Evolutionary conservation across 1,284 basidiomycete species (phyloP).

Genomic region (Somion occarium): DNA sequence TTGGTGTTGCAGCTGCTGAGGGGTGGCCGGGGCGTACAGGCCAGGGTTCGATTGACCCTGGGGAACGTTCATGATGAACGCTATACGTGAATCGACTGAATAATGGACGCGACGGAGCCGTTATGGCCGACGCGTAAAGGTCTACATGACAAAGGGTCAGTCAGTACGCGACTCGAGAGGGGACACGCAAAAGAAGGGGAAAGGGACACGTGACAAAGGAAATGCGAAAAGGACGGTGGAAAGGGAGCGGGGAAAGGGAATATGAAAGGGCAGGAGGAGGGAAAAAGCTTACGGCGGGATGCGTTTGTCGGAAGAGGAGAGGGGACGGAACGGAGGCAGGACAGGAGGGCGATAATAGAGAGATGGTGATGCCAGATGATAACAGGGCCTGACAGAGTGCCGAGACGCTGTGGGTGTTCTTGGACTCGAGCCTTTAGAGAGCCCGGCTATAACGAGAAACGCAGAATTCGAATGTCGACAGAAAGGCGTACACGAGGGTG

Average conservation of each 20-base stretch:
- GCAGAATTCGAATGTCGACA: too few relatives aligned
- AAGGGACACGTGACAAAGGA: slow-evolving; percentile 6
- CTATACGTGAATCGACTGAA: background rate
- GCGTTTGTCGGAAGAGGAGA: background rate
- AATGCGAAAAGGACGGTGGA: background rate
- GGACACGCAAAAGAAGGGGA: background rate
- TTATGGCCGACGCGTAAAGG: background rate
- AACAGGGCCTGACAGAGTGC: slow-evolving; percentile 1
- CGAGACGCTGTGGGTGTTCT: too few relatives aligned
- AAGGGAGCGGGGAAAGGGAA: background rate
- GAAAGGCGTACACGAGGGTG: too few relatives aligned
- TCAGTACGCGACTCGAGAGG: background rate
- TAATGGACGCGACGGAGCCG: background rate
- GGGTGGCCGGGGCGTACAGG: slow-evolving; percentile 33
- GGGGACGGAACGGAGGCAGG: slow-evolving; percentile 1
- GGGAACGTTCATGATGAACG: slow-evolving; percentile 13
- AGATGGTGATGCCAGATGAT: background rate
- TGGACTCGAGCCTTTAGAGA: too few relatives aligned
- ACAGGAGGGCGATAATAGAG: background rate
- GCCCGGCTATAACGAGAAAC: too few relatives aligned
- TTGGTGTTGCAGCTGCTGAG: slow-evolving; percentile 17
- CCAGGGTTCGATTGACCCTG: slow-evolving; percentile 25
- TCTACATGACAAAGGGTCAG: background rate
- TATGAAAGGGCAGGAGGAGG: background rate
- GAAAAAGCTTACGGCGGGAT: background rate